A percentile compares a stretch with the other conserved stretches of the same genome.
Evolutionary conservation across 2,329 filamentous ascomycete genomes (phyloP).

Genomic region (Pestalotiopsis fici): DNA sequence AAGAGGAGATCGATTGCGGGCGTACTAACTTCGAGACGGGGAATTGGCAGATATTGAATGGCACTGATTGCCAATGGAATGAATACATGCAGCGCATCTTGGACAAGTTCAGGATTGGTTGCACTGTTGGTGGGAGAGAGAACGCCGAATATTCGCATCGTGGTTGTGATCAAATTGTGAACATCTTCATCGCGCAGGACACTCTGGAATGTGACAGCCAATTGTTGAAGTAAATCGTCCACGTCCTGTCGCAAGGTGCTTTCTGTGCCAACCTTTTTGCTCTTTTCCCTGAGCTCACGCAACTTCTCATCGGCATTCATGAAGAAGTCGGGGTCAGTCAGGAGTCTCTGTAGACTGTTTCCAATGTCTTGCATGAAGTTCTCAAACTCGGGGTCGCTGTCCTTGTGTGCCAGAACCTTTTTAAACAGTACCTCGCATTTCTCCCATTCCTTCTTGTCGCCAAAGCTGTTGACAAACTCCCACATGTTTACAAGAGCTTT

Average conservation of each 20-base stretch:
- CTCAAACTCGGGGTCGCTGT: constrained; percentile 82
- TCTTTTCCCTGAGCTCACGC: constrained; percentile 50
- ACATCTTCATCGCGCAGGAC: constrained; percentile 74
- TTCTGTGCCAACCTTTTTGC: constrained; percentile 65
- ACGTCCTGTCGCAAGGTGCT: constrained; percentile 73
- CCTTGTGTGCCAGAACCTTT: constrained; percentile 70
- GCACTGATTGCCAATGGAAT: constrained; percentile 74
- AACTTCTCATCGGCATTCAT: constrained; percentile 66
- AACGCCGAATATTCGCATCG: constrained; percentile 67
- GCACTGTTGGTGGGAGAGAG: constrained; percentile 66
- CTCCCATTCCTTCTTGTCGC: constrained; percentile 74
- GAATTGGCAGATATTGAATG: constrained; percentile 87
- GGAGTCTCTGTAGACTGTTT: constrained; percentile 73
- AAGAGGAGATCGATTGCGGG: constrained; percentile 83
- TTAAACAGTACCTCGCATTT: constrained; percentile 69
- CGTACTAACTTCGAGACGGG: constrained; percentile 82
- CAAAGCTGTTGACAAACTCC: constrained; percentile 78
- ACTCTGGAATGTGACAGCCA: constrained; percentile 67
- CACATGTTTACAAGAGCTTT: constrained; percentile 79
- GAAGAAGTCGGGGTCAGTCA: constrained; percentile 86
- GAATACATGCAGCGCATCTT: constrained; percentile 78
- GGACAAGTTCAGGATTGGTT: constrained; percentile 70
- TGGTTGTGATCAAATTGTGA: constrained; percentile 66
- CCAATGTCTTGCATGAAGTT: constrained; percentile 73
- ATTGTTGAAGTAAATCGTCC: constrained; percentile 69